A percentile compares a stretch with the other conserved stretches of the same genome.
These are phyloP conservation scores for Mrakia gelida DNA, from an alignment of 768 basidiomycete genomes.

Conservation along the genomic window DNA sequence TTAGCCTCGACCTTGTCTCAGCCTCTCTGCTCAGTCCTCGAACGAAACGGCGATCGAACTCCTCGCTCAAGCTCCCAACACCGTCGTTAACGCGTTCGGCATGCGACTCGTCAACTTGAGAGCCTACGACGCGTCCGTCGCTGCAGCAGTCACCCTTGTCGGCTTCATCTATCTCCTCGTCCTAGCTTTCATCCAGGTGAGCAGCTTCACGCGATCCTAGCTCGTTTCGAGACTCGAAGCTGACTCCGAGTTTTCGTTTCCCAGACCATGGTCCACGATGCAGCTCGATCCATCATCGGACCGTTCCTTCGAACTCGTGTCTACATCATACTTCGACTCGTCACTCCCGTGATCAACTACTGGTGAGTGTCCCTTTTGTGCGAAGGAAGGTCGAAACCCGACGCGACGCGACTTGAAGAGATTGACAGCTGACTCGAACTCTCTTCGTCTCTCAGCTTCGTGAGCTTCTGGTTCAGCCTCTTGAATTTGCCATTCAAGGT, in stretches of 20 bases:
- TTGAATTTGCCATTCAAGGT: conserved; percentile 43
- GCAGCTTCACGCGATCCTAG: too few species aligned
- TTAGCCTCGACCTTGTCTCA: conserved; percentile 22
- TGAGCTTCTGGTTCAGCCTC: conserved; percentile 48
- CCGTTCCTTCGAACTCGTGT: conserved; percentile 46
- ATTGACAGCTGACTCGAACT: background rate
- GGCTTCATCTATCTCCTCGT: conserved; percentile 45
- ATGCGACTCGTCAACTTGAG: conserved; percentile 48
- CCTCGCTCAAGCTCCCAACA: conserved; percentile 48
- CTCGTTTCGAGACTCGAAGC: too few species aligned
- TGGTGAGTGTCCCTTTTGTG: too few species aligned
- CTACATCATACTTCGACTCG: conserved; percentile 46
- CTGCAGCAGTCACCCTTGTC: conserved; percentile 50
- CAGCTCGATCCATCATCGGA: conserved; percentile 4
- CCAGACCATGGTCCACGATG: conserved; percentile 19
- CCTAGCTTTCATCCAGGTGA: conserved; percentile 27
- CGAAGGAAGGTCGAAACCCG: too few species aligned
- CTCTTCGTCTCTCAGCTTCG: conserved; percentile 5
- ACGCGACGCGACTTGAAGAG: too few species aligned
- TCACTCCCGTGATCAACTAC: conserved; percentile 38
- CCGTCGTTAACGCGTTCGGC: conserved; percentile 42
- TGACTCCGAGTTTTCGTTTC: background rate
- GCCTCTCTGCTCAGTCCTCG: conserved; percentile 35
- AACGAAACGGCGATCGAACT: conserved; percentile 49
- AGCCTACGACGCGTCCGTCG: conserved; percentile 46